These are phyloP conservation scores for Aspergillus uvarum DNA, from an alignment of 2,329 filamentous ascomycete species.

Conservation along the genomic window DNA sequence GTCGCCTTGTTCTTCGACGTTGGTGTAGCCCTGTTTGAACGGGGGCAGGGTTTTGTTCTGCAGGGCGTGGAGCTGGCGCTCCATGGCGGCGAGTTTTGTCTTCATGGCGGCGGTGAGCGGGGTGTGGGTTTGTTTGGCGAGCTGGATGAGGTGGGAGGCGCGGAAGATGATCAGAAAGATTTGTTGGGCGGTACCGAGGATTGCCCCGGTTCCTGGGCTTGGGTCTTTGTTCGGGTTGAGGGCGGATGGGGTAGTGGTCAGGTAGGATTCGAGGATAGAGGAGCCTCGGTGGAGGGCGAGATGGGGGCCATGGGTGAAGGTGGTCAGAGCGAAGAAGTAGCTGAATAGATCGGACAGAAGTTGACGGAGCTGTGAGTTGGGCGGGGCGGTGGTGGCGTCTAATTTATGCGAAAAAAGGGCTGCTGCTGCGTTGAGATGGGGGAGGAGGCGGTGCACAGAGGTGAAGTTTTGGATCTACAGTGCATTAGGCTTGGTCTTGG, in stretches of 20 bases:
- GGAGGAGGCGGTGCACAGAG: slow-evolving; percentile 1
- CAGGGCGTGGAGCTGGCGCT: not conserved
- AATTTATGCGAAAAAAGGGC: slow-evolving; percentile 2
- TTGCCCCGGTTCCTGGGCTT: not conserved
- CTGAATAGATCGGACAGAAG: slow-evolving; percentile 11
- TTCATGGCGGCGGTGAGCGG: not conserved
- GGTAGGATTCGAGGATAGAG: slow-evolving; percentile 1
- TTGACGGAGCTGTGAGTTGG: not conserved
- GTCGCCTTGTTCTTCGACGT: slow-evolving; percentile 2
- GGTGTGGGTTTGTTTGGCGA: not conserved
- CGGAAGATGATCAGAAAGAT: slow-evolving; percentile 9
- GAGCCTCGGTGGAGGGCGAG: not conserved
- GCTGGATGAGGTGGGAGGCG: not conserved
- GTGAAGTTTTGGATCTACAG: slow-evolving; percentile 10
- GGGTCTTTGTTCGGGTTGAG: too few species aligned
- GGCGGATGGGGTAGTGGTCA: not conserved
- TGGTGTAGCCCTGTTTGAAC: not conserved
- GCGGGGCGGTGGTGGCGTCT: not conserved
- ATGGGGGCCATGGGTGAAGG: not conserved
- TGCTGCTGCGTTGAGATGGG: slow-evolving; percentile 13
- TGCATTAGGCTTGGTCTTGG: not conserved
- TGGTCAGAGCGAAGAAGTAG: slow-evolving; percentile 10
- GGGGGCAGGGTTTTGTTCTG: not conserved
- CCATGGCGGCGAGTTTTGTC: not conserved
- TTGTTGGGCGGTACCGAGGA: slow-evolving; percentile 7